Evolutionary conservation across 371 early-diverging fungal genomes (phyloP).

Genomic region (Mucor piriformis): DNA sequence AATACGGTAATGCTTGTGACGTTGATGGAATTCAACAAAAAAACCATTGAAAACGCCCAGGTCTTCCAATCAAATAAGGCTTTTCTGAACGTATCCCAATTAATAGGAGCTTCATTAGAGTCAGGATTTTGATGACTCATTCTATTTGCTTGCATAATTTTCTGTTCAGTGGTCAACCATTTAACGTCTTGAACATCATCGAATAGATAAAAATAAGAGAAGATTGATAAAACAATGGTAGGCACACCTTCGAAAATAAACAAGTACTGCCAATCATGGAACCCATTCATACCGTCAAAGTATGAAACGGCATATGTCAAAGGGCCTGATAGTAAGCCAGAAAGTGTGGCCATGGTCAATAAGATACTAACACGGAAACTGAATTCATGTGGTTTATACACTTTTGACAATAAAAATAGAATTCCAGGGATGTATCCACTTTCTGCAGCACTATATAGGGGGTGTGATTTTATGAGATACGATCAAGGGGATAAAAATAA

Average conservation of each 20-base stretch:
- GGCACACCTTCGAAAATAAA: constrained; percentile 36
- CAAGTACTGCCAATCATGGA: constrained; percentile 44
- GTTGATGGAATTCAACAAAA: constrained; percentile 24
- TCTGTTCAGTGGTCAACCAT: constrained; percentile 41
- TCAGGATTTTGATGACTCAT: constrained; percentile 17
- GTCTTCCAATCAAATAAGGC: constrained; percentile 44
- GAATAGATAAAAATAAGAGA: constrained; percentile 30
- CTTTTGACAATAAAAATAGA: constrained; percentile 28
- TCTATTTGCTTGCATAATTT: constrained; percentile 21
- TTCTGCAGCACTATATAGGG: constrained; percentile 30
- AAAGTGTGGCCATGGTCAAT: constrained; percentile 29
- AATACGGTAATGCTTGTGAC: constrained; percentile 28
- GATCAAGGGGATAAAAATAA: not conserved
- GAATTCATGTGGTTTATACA: constrained; percentile 33
- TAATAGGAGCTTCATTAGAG: constrained; percentile 18
- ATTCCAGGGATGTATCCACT: constrained; percentile 43
- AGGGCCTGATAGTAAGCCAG: constrained; percentile 36
- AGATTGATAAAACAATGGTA: constrained; percentile 23
- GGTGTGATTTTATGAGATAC: not conserved
- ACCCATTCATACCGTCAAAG: constrained; percentile 28
- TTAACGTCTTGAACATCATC: constrained; percentile 27
- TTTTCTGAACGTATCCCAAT: constrained; percentile 44
- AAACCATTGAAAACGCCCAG: constrained; percentile 27
- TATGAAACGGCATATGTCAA: constrained; percentile 26
- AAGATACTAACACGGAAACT: constrained; percentile 30